Percentiles rank a stretch among this genome's conserved stretches.
These are phyloP conservation scores for Phaeosphaeria sp. DNA, from an alignment of 2,329 filamentous ascomycete species.

Conservation along the genomic window DNA sequence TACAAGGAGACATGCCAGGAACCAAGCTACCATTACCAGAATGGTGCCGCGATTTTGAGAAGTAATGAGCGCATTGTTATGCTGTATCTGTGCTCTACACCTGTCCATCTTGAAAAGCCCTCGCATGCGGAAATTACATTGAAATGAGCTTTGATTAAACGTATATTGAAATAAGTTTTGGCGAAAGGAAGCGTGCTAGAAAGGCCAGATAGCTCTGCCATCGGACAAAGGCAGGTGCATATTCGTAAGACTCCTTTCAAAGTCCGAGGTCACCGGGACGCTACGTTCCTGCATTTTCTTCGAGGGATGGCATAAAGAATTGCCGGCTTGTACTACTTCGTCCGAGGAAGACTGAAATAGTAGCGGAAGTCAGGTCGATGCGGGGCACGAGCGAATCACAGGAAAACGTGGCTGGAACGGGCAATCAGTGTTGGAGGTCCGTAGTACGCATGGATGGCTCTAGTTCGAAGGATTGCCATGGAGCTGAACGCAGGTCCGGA, in stretches of 20 bases:
- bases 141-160: conserved; percentile 21
- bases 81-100: conserved; percentile 16
- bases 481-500: conserved; percentile 24
- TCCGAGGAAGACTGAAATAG: conserved; percentile 19
- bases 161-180: conserved; percentile 21
- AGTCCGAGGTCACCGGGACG: conserved; percentile 16
- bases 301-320: conserved; percentile 18
- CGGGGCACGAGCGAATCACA: conserved; percentile 16
- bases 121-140: conserved; percentile 26
- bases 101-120: conserved; percentile 9
- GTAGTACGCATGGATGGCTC: conserved; percentile 20
- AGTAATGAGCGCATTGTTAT: conserved; percentile 27
- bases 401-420: conserved; percentile 1
- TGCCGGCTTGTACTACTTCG: conserved; percentile 15
- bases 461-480: conserved; percentile 12
- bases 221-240: conserved; percentile 17
- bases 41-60: conserved; percentile 33
- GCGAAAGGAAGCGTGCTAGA: conserved; percentile 6
- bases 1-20: conserved; percentile 33
- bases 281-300: conserved; percentile 15
- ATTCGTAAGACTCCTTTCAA: conserved; percentile 19
- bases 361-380: conserved; percentile 12
- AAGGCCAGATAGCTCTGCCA: conserved; percentile 14
- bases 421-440: conserved; percentile 13
- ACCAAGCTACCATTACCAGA: conserved; percentile 36